Conservation (phyloP, 2,329 filamentous ascomycete genomes). For the Fusarium sarcochroum region DNA sequence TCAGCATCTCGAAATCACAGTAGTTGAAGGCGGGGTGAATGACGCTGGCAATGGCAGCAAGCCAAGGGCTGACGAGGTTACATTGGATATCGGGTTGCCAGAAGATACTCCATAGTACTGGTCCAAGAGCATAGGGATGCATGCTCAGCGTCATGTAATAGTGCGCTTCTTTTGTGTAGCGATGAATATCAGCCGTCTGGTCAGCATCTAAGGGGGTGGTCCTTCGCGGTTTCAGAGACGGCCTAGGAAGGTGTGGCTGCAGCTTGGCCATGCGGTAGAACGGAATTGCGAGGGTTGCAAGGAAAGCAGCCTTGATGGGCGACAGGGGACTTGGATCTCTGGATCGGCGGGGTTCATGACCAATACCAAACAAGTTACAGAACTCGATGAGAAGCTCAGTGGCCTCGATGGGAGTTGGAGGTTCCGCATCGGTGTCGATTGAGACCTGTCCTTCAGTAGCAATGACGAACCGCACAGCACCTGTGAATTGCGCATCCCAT, state of each 20-base stretch:
- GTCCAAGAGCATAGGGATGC: slow-evolving; percentile 45
- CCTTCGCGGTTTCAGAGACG: slow-evolving; percentile 26
- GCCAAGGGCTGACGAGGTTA: slow-evolving; percentile 51
- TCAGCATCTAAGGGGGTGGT: slow-evolving; percentile 14
- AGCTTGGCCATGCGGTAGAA: slow-evolving; percentile 49
- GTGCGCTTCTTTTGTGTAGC: slow-evolving; percentile 39
- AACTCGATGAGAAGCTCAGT: slow-evolving; percentile 47
- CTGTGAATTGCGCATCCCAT: slow-evolving; percentile 40
- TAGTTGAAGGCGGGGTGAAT: slow-evolving; percentile 40
- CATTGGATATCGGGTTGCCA: slow-evolving; percentile 51
- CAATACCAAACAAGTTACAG: slow-evolving; percentile 47
- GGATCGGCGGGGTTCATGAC: slow-evolving; percentile 29
- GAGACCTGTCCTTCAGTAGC: slow-evolving; percentile 38
- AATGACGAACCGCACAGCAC: slow-evolving; percentile 40
- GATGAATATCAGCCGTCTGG: slow-evolving; percentile 31
- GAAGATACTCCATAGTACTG: slow-evolving; percentile 51
- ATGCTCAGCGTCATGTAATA: slow-evolving; percentile 53
- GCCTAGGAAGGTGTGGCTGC: slow-evolving; percentile 42
- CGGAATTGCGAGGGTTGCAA: slow-evolving; percentile 46
- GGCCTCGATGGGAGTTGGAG: slow-evolving; percentile 40
- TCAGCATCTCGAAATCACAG: slow-evolving; percentile 43
- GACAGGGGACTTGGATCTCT: slow-evolving; percentile 31
- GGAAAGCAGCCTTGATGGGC: slow-evolving; percentile 46
- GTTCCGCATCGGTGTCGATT: slow-evolving; percentile 28
- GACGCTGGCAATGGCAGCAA: slow-evolving; percentile 43